These are phyloP conservation scores for Penicillium concentricum DNA, from an alignment of 2,329 filamentous ascomycete genomes.

Conservation along the genomic window DNA sequence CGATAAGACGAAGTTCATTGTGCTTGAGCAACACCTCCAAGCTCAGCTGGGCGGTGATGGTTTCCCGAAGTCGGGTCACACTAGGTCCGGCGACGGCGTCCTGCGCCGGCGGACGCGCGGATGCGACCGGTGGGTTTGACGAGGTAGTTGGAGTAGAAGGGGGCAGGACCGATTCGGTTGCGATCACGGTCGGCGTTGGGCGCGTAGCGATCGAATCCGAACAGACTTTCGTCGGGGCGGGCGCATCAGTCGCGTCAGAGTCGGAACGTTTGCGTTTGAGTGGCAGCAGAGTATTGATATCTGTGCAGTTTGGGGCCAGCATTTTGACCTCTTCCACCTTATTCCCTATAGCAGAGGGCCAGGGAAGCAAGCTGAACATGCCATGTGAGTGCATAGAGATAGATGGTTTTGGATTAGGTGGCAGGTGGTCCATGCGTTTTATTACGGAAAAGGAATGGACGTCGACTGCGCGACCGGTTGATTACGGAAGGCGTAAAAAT, in stretches of 20 bases:
- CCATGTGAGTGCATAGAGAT: constrained; percentile 40
- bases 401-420: constrained; percentile 15
- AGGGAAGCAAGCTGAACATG: constrained; percentile 51
- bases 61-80: constrained; percentile 60
- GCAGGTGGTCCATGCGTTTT: constrained; percentile 18
- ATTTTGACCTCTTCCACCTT: constrained; percentile 48
- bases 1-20: constrained; percentile 87
- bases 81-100: constrained; percentile 25
- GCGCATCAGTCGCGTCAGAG: constrained; percentile 45
- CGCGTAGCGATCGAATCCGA: constrained; percentile 21
- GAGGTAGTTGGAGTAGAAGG: constrained; percentile 6
- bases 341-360: constrained; percentile 46
- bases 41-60: constrained; percentile 82
- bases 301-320: constrained; percentile 38
- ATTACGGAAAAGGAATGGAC: constrained; percentile 25
- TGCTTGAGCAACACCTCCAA: constrained; percentile 93
- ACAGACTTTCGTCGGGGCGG: constrained; percentile 33
- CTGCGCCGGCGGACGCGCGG: constrained; percentile 16
- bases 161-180: constrained; percentile 3
- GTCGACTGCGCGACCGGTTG: constrained; percentile 20
- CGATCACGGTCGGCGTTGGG: constrained; percentile 7
- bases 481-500: constrained; percentile 11
- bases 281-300: constrained; percentile 35
- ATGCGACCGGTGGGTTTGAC: constrained; percentile 16
- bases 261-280: constrained; percentile 60